Evolutionary conservation across 2,329 filamentous ascomycete species (phyloP).

Genomic region (Coleophoma cylindrospora): DNA sequence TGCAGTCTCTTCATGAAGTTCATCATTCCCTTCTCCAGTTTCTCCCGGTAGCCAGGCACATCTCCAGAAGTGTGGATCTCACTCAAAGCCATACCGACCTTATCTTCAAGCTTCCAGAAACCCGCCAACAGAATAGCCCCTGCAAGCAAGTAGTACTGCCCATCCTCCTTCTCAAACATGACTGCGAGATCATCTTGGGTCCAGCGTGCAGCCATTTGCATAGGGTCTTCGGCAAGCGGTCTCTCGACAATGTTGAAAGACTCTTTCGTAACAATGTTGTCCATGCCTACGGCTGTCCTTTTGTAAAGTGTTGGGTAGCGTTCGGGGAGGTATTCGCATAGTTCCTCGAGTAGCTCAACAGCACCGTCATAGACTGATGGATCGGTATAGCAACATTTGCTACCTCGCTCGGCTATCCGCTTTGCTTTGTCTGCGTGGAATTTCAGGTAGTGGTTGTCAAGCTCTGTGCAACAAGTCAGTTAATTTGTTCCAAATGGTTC

Average conservation of each 20-base stretch:
- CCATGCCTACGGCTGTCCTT: conserved; percentile 58
- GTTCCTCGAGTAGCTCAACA: conserved; percentile 70
- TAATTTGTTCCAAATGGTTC: neutral
- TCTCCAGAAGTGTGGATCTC: conserved; percentile 76
- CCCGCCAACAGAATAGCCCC: conserved; percentile 72
- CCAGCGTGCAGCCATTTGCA: conserved; percentile 67
- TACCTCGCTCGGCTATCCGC: conserved; percentile 61
- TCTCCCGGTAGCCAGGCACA: conserved; percentile 67
- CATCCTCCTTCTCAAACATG: conserved; percentile 73
- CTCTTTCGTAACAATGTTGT: conserved; percentile 69
- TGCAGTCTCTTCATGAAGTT: conserved; percentile 73
- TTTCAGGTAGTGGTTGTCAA: conserved; percentile 72
- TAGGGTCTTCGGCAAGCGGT: conserved; percentile 70
- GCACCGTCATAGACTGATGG: conserved; percentile 68
- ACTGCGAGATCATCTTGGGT: conserved; percentile 80
- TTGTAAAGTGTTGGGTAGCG: conserved; percentile 70
- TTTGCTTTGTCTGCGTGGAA: conserved; percentile 68
- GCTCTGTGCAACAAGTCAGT: conserved; percentile 40
- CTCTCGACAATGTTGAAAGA: conserved; percentile 61
- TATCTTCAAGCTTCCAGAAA: conserved; percentile 80
- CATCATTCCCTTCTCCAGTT: conserved; percentile 72
- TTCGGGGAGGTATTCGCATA: conserved; percentile 64
- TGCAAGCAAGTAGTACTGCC: conserved; percentile 75
- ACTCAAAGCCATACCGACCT: conserved; percentile 72
- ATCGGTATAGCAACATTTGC: conserved; percentile 63